phyloP scores from a whole-genome alignment of 441 rosid genomes.

The Croton setiger region DNA sequence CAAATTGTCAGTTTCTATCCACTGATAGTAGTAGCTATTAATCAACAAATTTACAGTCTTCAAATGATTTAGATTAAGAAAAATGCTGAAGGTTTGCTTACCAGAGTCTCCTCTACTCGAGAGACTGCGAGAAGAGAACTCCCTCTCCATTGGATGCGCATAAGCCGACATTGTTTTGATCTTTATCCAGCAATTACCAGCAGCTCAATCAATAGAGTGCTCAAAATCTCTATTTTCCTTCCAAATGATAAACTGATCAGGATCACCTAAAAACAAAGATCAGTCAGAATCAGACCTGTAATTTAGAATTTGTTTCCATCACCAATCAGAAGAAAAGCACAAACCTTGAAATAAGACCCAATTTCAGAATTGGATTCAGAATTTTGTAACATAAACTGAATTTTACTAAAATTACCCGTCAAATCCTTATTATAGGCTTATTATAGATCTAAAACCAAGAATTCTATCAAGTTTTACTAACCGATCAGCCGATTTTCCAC shows the following conservation, averaged over 20 bases:
- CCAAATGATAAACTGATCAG: conserved; percentile 22
- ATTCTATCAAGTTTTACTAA: not conserved
- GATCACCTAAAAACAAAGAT: conserved; percentile 19
- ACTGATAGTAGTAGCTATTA: not conserved
- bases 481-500: not conserved
- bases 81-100: conserved; percentile 23
- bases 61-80: not conserved
- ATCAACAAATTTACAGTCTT: not conserved
- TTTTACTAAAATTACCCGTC: not conserved
- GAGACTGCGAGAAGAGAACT: conserved; percentile 57
- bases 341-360: conserved; percentile 1
- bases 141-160: conserved; percentile 72
- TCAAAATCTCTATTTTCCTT: conserved; percentile 21
- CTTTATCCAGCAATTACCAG: conserved; percentile 22
- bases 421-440: not conserved
- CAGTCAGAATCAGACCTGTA: conserved; percentile 1
- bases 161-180: conserved; percentile 57
- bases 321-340: not conserved
- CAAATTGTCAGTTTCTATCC: no score
- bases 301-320: not conserved
- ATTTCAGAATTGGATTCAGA: conserved; percentile 7
- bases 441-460: not conserved
- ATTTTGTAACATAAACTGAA: not conserved
- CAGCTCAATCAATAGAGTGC: conserved; percentile 17
- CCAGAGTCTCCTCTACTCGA: conserved; percentile 71